Conservation (phyloP, 2,329 filamentous ascomycete genomes). For the Colletotrichum sp. region DNA sequence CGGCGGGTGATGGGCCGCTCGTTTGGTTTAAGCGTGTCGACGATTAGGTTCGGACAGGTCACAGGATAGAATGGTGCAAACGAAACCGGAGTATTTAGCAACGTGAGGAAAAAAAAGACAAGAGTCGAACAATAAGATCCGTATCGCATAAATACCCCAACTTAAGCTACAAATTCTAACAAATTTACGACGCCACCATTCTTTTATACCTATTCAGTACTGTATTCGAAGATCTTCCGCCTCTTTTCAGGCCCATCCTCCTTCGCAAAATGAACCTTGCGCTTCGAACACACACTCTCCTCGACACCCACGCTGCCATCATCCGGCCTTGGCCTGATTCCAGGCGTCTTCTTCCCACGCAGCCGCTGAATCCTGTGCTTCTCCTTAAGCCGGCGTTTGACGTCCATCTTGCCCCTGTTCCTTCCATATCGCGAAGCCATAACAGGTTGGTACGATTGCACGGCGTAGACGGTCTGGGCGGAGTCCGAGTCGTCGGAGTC, state of each 20-base stretch:
- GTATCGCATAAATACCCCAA: not conserved
- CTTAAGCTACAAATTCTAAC: not conserved
- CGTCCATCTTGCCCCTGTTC: not conserved
- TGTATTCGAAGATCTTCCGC: not conserved
- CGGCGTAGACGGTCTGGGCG: not conserved
- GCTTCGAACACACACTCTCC: not conserved
- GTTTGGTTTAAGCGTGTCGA: slow-evolving; percentile 1
- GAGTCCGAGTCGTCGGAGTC: not conserved
- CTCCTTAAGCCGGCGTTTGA: not conserved
- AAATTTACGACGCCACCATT: not conserved
- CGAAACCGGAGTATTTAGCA: not conserved
- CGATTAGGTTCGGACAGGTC: not conserved
- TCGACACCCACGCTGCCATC: not conserved
- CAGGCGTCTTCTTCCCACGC: not conserved
- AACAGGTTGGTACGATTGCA: not conserved
- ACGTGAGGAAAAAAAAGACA: not conserved
- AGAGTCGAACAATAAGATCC: not conserved
- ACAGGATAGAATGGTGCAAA: not conserved
- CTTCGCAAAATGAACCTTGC: not conserved
- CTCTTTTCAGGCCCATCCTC: not conserved
- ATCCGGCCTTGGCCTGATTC: not conserved
- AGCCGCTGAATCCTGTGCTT: not conserved
- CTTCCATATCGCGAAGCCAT: not conserved
- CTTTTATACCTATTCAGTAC: not conserved
- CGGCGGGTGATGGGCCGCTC: not conserved